A percentile compares a stretch with the other conserved stretches of the same genome.
Conservation (phyloP, 768 basidiomycete genomes). For the Pleurotus tuber-regium region DNA sequence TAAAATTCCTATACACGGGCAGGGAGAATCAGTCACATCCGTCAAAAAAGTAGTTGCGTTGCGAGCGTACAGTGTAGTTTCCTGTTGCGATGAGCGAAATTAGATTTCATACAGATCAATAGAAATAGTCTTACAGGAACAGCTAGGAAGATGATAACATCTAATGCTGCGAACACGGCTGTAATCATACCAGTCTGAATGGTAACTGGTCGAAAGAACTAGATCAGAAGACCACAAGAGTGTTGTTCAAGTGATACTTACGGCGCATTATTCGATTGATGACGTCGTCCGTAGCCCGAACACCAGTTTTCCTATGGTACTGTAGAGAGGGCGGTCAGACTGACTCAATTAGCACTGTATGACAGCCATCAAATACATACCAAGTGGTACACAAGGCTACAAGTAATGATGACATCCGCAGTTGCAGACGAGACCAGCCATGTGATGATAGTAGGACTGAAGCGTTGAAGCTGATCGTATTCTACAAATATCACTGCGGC, state of each 20-base stretch:
- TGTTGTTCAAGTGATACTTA: not conserved
- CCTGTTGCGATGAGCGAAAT: not conserved
- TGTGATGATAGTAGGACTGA: slow-evolving; percentile 2
- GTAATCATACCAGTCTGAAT: slow-evolving; percentile 11
- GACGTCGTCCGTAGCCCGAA: slow-evolving; percentile 4
- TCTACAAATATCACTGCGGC: not conserved
- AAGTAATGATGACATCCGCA: slow-evolving; percentile 11
- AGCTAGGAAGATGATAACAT: slow-evolving; percentile 7
- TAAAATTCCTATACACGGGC: slow-evolving; percentile 4
- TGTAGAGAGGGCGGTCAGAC: no score
- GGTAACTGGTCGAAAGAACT: slow-evolving; percentile 4
- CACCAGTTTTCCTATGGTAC: slow-evolving; percentile 4
- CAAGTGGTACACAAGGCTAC: slow-evolving; percentile 7
- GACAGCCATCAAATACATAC: no score
- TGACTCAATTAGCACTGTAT: no score
- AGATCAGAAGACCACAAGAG: not conserved
- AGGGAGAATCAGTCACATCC: not conserved
- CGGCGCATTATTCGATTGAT: slow-evolving; percentile 8
- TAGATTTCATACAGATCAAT: not conserved
- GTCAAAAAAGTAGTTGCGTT: not conserved
- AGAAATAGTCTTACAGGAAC: not conserved
- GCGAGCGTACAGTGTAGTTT: slow-evolving; percentile 1
- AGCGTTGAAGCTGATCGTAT: not conserved
- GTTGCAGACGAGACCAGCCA: slow-evolving; percentile 10
- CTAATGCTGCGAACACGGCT: slow-evolving; percentile 2